phyloP scores from a whole-genome alignment of 2,329 filamentous ascomycete species.

The Epichloe brachyelytri region DNA sequence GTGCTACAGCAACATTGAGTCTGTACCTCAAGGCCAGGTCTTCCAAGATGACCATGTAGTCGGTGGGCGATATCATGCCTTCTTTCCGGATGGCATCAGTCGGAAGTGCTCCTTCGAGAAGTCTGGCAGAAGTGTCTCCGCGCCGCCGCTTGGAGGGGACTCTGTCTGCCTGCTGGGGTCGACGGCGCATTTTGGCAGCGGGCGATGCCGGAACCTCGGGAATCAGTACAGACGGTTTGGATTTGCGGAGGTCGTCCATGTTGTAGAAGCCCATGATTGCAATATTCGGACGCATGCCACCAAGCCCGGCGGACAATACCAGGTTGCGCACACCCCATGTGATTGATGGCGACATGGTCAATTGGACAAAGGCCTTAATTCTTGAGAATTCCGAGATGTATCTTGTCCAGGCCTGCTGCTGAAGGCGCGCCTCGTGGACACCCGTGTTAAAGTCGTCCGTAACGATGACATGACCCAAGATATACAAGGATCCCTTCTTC shows the following conservation, averaged over 20 bases:
- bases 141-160: slow-evolving; percentile 23
- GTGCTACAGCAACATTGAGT: slow-evolving; percentile 74
- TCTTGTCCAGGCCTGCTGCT: slow-evolving; percentile 73
- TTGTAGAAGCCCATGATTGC: slow-evolving; percentile 72
- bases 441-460: slow-evolving; percentile 68
- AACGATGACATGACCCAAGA: slow-evolving; percentile 79
- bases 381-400: slow-evolving; percentile 71
- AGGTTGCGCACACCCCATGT: slow-evolving; percentile 80
- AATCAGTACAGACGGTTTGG: slow-evolving; percentile 42
- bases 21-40: slow-evolving; percentile 66
- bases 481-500: slow-evolving; percentile 77
- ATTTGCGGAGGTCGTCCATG: slow-evolving; percentile 58
- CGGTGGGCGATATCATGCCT: slow-evolving; percentile 53
- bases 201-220: slow-evolving; percentile 33
- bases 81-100: slow-evolving; percentile 59
- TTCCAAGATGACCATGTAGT: slow-evolving; percentile 72
- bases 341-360: slow-evolving; percentile 68
- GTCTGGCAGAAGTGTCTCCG: slow-evolving; percentile 41
- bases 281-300: slow-evolving; percentile 83
- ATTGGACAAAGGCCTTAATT: slow-evolving; percentile 82
- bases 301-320: slow-evolving; percentile 67
- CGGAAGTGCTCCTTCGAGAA: slow-evolving; percentile 47
- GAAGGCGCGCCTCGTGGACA: slow-evolving; percentile 67
- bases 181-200: slow-evolving; percentile 18
- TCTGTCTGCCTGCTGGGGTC: slow-evolving; percentile 18